Evolutionary conservation across 139 green algal species (phyloP), one percentile per base, ranked within the genome.

Genomic region (Desmodesmus armatus): DNA sequence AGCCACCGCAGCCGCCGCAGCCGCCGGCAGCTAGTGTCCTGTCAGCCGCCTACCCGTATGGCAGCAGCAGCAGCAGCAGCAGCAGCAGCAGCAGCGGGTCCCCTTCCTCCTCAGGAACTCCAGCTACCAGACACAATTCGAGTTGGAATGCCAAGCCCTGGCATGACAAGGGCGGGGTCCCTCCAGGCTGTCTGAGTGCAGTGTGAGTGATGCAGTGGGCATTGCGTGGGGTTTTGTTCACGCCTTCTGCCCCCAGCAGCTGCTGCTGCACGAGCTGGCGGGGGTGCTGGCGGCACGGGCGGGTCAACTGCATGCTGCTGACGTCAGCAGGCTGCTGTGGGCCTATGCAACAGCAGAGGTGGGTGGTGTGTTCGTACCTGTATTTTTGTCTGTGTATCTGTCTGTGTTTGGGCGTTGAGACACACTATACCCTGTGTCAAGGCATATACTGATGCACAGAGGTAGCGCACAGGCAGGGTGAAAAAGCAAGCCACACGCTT

Each of bases 231-330:
- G 69, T 0, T 80, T 35, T 33, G 80, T 80, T 5, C 39, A 60
- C 15, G 55, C 51, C 13, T 69, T 51, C 25, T 79, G 69, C 69
- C 58, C 80, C 7, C 40, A 86, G 69, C 49, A 31, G 33, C 80
- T 74, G 80, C 70, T 86, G 69, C 70, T 86, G 37, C 51, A 60
- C 39, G 80, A 69, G 69, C 51, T 86, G 6, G 80, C 80, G 9
- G 15, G 5, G 6, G 70, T 73, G 37, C 15, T 80, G 19, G 23
- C 37, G 25, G 33, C 37, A 17, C 35, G 41, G 0, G 80, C 80
- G 13, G 35, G 29, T 5, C 13, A 51, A 13, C 69, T 86, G 23
- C 80, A 86, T 67, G 69, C 80, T 0, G 69, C 80, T 15, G 78
- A 84, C 62, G 40, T 29, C 43, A 77, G 33, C 25, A 25, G 53